A percentile compares a stretch with the other conserved stretches of the same genome.
These are phyloP conservation scores for Astragalus membranaceus DNA, from an alignment of 306 rosid genomes.

Conservation along the genomic window DNA sequence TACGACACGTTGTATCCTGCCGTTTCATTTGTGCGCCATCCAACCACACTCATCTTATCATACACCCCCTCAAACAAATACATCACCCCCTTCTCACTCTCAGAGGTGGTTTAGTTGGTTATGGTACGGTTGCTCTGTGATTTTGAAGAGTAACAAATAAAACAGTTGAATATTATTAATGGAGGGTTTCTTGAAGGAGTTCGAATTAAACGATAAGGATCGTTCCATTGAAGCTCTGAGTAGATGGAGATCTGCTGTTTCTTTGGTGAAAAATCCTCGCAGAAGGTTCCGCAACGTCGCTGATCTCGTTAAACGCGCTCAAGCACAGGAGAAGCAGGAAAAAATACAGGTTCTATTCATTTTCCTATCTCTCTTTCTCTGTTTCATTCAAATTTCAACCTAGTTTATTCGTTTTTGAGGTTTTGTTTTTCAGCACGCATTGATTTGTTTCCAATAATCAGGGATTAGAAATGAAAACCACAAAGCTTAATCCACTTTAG, in stretches of 20 bases:
- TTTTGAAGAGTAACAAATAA: too few species aligned
- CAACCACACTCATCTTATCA: too few species aligned
- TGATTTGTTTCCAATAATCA: too few species aligned
- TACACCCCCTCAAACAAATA: too few species aligned
- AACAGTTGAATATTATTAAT: background rate
- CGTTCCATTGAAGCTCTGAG: constrained; percentile 28
- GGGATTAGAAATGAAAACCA: background rate
- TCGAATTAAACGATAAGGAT: constrained; percentile 41
- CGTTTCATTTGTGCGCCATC: too few species aligned
- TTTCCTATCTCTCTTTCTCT: background rate
- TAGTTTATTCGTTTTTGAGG: background rate
- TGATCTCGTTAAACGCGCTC: constrained; percentile 58
- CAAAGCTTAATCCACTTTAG: background rate
- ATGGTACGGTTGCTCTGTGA: too few species aligned
- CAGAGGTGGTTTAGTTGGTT: too few species aligned
- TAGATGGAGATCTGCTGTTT: constrained; percentile 67
- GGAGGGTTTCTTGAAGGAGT: constrained; percentile 41
- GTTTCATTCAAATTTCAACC: background rate
- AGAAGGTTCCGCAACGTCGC: constrained; percentile 69
- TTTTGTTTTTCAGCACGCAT: background rate
- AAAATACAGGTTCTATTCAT: constrained; percentile 43
- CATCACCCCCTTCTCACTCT: too few species aligned
- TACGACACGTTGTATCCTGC: too few species aligned
- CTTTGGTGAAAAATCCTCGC: constrained; percentile 50
- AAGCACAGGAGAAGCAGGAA: constrained; percentile 27